Percentiles rank a stretch among this genome's conserved stretches.
These are phyloP conservation scores for Coniochaeta sp. DNA, from an alignment of 2,329 filamentous ascomycete genomes.

Conservation along the genomic window DNA sequence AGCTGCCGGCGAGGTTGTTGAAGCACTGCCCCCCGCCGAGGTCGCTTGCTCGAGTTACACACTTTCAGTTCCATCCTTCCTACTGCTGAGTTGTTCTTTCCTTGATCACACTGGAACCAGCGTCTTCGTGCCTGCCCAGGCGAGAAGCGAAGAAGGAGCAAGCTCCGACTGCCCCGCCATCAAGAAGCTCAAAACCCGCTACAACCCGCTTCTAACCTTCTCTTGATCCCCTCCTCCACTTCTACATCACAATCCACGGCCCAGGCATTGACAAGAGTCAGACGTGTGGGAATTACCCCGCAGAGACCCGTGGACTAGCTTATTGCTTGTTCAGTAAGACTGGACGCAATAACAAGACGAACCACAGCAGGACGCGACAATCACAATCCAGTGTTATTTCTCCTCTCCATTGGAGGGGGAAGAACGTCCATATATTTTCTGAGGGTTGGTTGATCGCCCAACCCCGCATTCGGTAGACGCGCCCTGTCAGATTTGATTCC, in stretches of 20 bases:
- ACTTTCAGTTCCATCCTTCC: too few species aligned
- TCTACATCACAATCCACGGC: too few species aligned
- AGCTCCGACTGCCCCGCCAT: too few species aligned
- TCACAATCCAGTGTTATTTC: not conserved
- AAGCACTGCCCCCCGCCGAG: not conserved
- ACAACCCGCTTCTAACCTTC: constrained; percentile 2
- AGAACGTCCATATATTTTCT: not conserved
- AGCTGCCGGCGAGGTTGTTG: too few species aligned
- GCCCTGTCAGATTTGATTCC: not conserved
- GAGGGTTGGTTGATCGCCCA: not conserved
- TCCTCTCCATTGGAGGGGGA: not conserved
- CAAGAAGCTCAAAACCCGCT: not conserved
- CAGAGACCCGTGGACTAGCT: not conserved
- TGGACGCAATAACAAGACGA: not conserved
- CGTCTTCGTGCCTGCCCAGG: too few species aligned
- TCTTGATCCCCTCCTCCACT: not conserved
- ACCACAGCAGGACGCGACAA: too few species aligned
- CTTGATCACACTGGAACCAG: too few species aligned
- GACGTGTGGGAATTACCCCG: not conserved
- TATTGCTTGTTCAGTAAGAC: not conserved
- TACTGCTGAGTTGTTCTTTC: too few species aligned
- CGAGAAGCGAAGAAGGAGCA: not conserved
- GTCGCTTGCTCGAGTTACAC: too few species aligned
- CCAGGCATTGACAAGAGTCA: too few species aligned
- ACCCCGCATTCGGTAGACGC: constrained; percentile 5